A percentile compares a stretch with the other conserved stretches of the same genome.
phyloP scores from a whole-genome alignment of 495 filamentous ascomycete genomes.

The Extremus antarcticus region DNA sequence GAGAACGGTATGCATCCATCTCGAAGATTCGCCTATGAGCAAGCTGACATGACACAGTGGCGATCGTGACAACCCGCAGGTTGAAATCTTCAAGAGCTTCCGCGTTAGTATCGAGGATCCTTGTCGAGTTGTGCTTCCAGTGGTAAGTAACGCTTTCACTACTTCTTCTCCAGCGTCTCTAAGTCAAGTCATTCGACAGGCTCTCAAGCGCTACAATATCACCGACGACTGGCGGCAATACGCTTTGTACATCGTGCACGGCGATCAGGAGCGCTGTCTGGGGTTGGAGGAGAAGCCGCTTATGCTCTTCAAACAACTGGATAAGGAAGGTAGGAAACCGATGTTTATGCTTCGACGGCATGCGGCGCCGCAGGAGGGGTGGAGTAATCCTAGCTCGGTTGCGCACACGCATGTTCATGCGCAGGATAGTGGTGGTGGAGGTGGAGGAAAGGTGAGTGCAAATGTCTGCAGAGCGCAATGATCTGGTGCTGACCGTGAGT shows the following conservation, averaged over 20 bases:
- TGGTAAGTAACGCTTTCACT: conserved; percentile 25
- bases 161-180: not conserved
- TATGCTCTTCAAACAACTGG: conserved; percentile 91
- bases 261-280: conserved; percentile 90
- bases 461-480: not conserved
- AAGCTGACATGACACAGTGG: conserved; percentile 21
- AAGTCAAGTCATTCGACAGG: conserved; percentile 25
- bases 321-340: conserved; percentile 91
- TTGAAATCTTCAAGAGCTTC: conserved; percentile 98
- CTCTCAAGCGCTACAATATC: conserved; percentile 96
- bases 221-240: conserved; percentile 94
- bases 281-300: conserved; percentile 85
- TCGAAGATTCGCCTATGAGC: not conserved
- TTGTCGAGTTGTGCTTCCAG: conserved; percentile 92
- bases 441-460: conserved; percentile 7
- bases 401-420: not conserved
- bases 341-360: conserved; percentile 95
- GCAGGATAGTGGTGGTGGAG: not conserved
- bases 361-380: conserved; percentile 32
- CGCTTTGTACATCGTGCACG: conserved; percentile 93
- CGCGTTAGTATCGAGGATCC: conserved; percentile 95
- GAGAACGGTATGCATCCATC: conserved; percentile 7
- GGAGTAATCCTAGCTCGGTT: conserved; percentile 7
- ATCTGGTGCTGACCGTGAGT: not conserved
- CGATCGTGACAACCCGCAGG: conserved; percentile 37